A percentile compares a stretch with the other conserved stretches of the same genome.
Conservation (phyloP, 805 yeast genomes). For the Lachancea meyersii region DNA sequence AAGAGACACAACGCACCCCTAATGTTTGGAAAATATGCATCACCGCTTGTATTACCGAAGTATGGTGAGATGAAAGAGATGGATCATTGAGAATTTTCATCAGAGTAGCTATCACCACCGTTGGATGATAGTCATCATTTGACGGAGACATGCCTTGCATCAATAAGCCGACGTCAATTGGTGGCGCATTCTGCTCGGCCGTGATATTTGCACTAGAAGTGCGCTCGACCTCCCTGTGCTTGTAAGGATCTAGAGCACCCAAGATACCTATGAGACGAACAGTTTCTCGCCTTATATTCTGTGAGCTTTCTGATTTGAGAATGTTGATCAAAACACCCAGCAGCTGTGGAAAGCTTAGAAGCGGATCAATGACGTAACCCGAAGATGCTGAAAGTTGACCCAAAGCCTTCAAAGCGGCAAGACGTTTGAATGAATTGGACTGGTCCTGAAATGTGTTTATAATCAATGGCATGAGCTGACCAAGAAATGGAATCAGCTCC, state of each 20-base stretch:
- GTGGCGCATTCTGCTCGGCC: constrained; percentile 79
- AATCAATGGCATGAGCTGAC: constrained; percentile 78
- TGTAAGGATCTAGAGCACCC: constrained; percentile 96
- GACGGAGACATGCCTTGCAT: constrained; percentile 95
- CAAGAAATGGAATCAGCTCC: constrained; percentile 64
- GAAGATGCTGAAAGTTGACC: constrained; percentile 88
- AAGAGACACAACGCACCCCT: constrained; percentile 85
- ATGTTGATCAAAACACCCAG: constrained; percentile 76
- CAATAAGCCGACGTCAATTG: constrained; percentile 80
- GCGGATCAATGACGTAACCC: constrained; percentile 92
- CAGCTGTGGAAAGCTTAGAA: constrained; percentile 84
- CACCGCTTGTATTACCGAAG: constrained; percentile 88
- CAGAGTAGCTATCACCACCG: constrained; percentile 83
- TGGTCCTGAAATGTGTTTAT: constrained; percentile 88
- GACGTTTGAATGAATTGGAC: constrained; percentile 78
- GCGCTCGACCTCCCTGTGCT: constrained; percentile 85
- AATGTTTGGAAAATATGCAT: constrained; percentile 85
- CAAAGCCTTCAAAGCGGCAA: constrained; percentile 79
- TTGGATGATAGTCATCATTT: constrained; percentile 87
- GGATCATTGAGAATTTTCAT: constrained; percentile 81
- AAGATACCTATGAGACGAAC: constrained; percentile 84
- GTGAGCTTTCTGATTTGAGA: constrained; percentile 71
- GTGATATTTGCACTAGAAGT: constrained; percentile 41
- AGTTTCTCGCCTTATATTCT: constrained; percentile 74
- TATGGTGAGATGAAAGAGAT: constrained; percentile 79